Base-by-base conservation (phyloP, 2,329 filamentous ascomycete genomes). In the Xylariaceae sp. region DNA sequence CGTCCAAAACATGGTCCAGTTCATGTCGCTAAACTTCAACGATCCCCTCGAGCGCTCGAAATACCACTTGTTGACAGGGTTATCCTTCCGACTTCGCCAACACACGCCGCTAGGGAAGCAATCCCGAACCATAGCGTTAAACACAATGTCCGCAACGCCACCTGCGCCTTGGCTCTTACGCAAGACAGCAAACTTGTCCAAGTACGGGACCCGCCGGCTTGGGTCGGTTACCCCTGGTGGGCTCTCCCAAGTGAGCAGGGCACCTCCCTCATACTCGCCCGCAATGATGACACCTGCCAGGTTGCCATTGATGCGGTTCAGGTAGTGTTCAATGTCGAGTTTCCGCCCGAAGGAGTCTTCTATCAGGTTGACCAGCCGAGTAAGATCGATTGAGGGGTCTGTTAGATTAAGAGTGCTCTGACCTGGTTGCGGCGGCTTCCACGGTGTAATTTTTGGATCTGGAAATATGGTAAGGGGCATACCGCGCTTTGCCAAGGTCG, bases 1-100 rank as follows among this genome's bases (percentile, higher is more conserved):
- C 1, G 94, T 99, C 92, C 94, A 99, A 71, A 99, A 99, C 92
- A 97, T 97, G 2, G 92, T 91, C 94, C 94, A 99, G 66, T 92
- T 88, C 51, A 84, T 89, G n/a, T 83, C 85, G 0, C 82, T 80
- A 44, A 99, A 76, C 75, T 95, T 94, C 81, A 87, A 89, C 1
- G 87, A 92, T 0, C 94, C 94, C 52, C 83, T 78, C 2, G 90
- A 90, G 52, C 94, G 82, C 75, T 99, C 94, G 75, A 97, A 97
- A 73, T 99, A 99, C 94, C 94, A 99, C 72, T 97, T 97, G 72
- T 99, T 99, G 3, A 99, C 94, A 0, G 92, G 93, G 70, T 99
- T 97, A 71, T 92, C 85, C 70, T 88, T 88, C 55, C 94, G 81
- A 71, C 90, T 95, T 58, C 92, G 82, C 94, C 94, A 99, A 70